Base-by-base conservation (phyloP, 768 basidiomycete genomes). In the Leccinum fibrillosum region DNA sequence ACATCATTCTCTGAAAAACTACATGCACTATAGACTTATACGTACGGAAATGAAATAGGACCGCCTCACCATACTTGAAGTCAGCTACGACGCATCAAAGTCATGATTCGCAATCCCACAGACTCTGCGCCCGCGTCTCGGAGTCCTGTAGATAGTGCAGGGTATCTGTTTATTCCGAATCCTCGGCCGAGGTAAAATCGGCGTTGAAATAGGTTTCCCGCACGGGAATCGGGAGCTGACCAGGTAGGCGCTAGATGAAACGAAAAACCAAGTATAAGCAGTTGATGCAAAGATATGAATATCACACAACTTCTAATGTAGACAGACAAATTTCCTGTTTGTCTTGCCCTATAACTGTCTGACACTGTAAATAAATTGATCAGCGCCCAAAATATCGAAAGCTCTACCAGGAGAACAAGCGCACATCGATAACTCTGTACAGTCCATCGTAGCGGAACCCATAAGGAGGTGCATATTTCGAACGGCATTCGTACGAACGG, bases 371-470 rank as follows among this genome's bases (percentile, higher is more conserved):
- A 13, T 9, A 9, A 35, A 49, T 45, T 51, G 3, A 35, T 60
- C 8, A 48, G 11, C 10, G 30, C 25, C 25, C 2, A 35, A 52
- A 35, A n/a, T 28, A 50, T 26, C 5, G 10, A n/a, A 47, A 53
- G 23, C 5, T 12, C 7, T 8, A 49, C 4, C 5, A 23, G 13
- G 42, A 17, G 4, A 21, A 50, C 12, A 34, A 17, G 39, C 60
- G 44, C 44, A 72, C 73, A 5, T 50, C 34, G 1, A 60, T 34
- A 1, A 72, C 59, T 32, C 19, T 68, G 57, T 73, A 73, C 2
- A 73, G 35, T 17, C 73, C 73, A 35, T 74, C 72, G 32, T 74
- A 73, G 1, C 72, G 71, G 28, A 59, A 65, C 6, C 68, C 71
- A 2, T 26, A 3, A 1, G 12, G 4, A 8, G 72, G 72, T 8